Base-by-base conservation (phyloP, 1,284 basidiomycete species). In the Trichosporon ovoides region DNA sequence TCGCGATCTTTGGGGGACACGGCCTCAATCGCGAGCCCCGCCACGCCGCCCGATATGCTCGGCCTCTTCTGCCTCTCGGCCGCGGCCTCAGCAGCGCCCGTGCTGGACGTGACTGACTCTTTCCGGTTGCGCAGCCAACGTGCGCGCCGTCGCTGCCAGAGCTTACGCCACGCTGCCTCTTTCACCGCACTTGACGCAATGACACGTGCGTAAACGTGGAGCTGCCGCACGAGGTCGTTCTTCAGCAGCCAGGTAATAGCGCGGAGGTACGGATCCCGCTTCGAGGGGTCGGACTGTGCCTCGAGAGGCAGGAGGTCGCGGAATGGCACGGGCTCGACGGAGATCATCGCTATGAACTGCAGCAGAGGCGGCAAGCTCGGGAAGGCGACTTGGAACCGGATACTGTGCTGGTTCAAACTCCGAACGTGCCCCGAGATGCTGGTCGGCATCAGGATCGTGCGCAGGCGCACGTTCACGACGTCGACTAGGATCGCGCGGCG, bases 221-320 rank as follows among this genome's bases (percentile, higher is more conserved):
- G 81, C 34, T 91, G 89, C 56, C 89, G 83, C 20, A 97, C 80
- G 59, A 98, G 82, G 66, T 91, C 89, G 52, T 86, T 84, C 64
- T 89, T 87, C 37, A 98, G 81, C 79, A 98, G 84, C 93, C 94
- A 98, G 43, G 88, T 78, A 16, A 98, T 84, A 35, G 93, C 87
- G 38, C 89, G 85, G 56, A 88, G 83, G 70, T 89, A 95, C 40
- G 85, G 75, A 13, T 84, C 80, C 28, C 91, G 83, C 24, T 64
- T 62, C 28, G 55, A 9, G 1, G 53, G 38, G n/a, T 60, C 63
- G 1, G 57, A 57, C 14, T 62, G 61, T 11, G 61, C 60, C 2
- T 69, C 66, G 13, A 56, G 13, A 1, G 73, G 71, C n/a, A 76
- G 58, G 28, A 74, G 57, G 35, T 72, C 68, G 28, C 70, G 66